These are phyloP conservation scores for Kwoniella sp. DNA, from an alignment of 768 basidiomycete genomes.

Conservation along the genomic window DNA sequence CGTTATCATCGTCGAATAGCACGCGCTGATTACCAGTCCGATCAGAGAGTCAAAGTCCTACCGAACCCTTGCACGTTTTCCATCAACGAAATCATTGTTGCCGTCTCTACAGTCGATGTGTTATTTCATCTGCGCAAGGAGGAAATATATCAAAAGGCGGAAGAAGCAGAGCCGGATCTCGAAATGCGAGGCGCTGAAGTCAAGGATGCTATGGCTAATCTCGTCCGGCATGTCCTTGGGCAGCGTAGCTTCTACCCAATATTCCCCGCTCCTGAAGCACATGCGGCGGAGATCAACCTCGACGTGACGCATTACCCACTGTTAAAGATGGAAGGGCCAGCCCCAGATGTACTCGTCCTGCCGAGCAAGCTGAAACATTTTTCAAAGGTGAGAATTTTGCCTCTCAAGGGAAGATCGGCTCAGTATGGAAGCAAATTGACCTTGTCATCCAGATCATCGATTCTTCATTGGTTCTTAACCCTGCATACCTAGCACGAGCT, in stretches of 20 bases:
- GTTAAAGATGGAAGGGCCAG: slow-evolving; percentile 55
- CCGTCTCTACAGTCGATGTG: slow-evolving; percentile 74
- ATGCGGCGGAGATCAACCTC: slow-evolving; percentile 76
- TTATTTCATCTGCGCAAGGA: slow-evolving; percentile 85
- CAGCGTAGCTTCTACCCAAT: slow-evolving; percentile 95
- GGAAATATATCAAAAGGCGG: slow-evolving; percentile 66
- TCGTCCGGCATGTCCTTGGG: slow-evolving; percentile 73
- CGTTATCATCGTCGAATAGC: no score
- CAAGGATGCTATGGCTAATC: slow-evolving; percentile 69
- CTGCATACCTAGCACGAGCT: slow-evolving; percentile 60
- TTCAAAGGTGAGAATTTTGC: slow-evolving; percentile 61
- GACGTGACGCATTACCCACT: slow-evolving; percentile 73
- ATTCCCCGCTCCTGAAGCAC: slow-evolving; percentile 75
- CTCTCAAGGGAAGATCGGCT: background rate
- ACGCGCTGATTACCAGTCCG: background rate
- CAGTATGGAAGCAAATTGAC: slow-evolving; percentile 7
- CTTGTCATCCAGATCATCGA: slow-evolving; percentile 64
- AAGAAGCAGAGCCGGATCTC: slow-evolving; percentile 57
- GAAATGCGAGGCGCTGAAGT: slow-evolving; percentile 17
- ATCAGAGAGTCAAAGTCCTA: slow-evolving; percentile 68
- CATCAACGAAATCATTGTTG: slow-evolving; percentile 79
- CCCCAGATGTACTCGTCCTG: slow-evolving; percentile 78
- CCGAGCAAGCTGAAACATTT: slow-evolving; percentile 89
- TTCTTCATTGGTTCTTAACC: slow-evolving; percentile 74
- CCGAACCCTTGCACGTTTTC: slow-evolving; percentile 83